phyloP scores from a whole-genome alignment of 768 basidiomycete species.

The Boletus vermiculosoides region DNA sequence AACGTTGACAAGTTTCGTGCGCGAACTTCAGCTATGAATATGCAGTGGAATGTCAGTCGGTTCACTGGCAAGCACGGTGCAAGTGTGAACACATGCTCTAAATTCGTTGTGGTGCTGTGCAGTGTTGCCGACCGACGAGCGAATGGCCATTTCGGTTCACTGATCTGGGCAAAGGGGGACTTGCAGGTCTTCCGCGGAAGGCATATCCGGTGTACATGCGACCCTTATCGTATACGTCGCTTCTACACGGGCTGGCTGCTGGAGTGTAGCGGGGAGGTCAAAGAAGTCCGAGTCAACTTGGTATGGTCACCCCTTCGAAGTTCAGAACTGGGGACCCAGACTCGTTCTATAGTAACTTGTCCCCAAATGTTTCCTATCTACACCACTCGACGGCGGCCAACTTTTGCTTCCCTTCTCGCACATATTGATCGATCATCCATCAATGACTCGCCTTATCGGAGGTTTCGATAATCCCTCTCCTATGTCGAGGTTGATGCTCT shows the following conservation, averaged over 20 bases:
- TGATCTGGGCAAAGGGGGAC: conserved; percentile 7
- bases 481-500: not conserved
- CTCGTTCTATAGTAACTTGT: too few species aligned
- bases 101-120: not conserved
- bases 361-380: not conserved
- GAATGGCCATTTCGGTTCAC: not conserved
- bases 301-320: too few species aligned
- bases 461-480: not conserved
- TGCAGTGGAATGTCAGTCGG: not conserved
- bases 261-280: not conserved
- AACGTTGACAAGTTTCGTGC: too few species aligned
- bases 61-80: not conserved
- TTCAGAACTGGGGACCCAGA: too few species aligned
- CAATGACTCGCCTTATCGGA: not conserved
- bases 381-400: not conserved
- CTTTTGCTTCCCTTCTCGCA: not conserved
- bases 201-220: not conserved
- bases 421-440: not conserved
- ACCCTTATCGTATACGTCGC: not conserved
- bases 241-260: not conserved
- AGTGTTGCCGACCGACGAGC: not conserved
- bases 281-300: too few species aligned
- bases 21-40: conserved; percentile 4
- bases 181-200: not conserved
- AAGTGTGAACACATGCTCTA: not conserved